A percentile compares a stretch with the other conserved stretches of the same genome.
These are phyloP conservation scores for Podaxis sp. DNA, from an alignment of 768 basidiomycete species.

Conservation along the genomic window DNA sequence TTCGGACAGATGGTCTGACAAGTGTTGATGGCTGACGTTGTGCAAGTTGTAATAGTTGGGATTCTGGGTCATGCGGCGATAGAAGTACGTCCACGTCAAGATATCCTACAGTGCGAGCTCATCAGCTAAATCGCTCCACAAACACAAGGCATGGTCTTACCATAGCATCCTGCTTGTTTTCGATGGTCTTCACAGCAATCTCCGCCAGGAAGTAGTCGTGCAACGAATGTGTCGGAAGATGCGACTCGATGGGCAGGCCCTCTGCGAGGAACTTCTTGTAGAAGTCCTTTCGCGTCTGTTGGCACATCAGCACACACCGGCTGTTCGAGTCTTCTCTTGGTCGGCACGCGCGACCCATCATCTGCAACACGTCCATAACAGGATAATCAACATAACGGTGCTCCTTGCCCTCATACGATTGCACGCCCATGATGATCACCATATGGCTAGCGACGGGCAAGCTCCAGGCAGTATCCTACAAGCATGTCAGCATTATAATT, in stretches of 20 bases:
- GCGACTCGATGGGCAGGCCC: slow-evolving; percentile 96
- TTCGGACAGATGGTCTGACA: slow-evolving; percentile 95
- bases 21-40: slow-evolving; percentile 92
- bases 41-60: slow-evolving; percentile 94
- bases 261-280: slow-evolving; percentile 98
- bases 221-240: slow-evolving; percentile 83
- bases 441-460: no score
- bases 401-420: no score
- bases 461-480: no score
- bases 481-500: no score
- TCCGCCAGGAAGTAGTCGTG: slow-evolving; percentile 99
- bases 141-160: slow-evolving; percentile 34
- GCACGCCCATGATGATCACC: no score
- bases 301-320: no score
- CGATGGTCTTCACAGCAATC: slow-evolving; percentile 97
- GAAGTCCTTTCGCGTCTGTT: slow-evolving; percentile 70
- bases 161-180: slow-evolving; percentile 98
- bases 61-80: slow-evolving; percentile 96
- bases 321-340: no score
- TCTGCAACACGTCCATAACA: no score
- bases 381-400: no score
- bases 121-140: not conserved
- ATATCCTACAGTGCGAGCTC: slow-evolving; percentile 62
- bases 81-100: slow-evolving; percentile 98
- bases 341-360: no score